Conservation (phyloP, 495 filamentous ascomycete species). For the Parachaetomium inaequale region DNA sequence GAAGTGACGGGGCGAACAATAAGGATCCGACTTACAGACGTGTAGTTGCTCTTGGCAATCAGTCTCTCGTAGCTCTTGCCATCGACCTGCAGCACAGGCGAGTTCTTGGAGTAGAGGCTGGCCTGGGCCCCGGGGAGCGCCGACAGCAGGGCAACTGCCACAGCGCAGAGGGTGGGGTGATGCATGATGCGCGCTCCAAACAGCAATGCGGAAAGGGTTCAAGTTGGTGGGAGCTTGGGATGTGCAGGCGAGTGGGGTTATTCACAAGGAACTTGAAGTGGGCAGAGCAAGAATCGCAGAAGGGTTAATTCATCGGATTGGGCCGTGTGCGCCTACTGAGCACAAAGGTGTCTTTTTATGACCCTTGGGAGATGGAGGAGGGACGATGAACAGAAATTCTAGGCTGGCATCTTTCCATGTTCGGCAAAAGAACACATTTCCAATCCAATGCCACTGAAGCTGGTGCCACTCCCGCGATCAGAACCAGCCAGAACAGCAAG, state of each 20-base stretch:
- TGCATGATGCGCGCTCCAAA: conserved; percentile 37
- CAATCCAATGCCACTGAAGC: conserved; percentile 21
- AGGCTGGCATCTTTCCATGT: conserved; percentile 38
- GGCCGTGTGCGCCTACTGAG: neutral
- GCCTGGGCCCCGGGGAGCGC: conserved; percentile 60
- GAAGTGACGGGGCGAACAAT: conserved; percentile 7
- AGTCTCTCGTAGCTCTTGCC: conserved; percentile 78
- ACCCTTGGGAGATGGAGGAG: neutral
- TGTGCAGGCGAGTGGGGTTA: conserved; percentile 2
- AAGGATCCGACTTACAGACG: conserved; percentile 63
- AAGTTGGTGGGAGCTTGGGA: neutral
- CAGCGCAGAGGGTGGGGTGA: conserved; percentile 43
- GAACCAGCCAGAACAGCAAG: conserved; percentile 25
- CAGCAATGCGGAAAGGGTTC: neutral
- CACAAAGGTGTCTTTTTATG: conserved; percentile 2
- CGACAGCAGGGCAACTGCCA: conserved; percentile 47
- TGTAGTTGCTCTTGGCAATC: conserved; percentile 85
- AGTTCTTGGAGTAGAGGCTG: conserved; percentile 79
- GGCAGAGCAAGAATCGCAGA: neutral
- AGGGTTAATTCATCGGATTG: conserved; percentile 14
- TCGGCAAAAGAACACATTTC: conserved; percentile 43
- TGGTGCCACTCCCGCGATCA: conserved; percentile 22
- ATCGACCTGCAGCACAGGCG: conserved; percentile 81
- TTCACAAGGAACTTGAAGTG: neutral
- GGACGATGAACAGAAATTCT: conserved; percentile 11